These are phyloP conservation scores for Sporothrix humicola DNA, from an alignment of 2,329 filamentous ascomycete species.

Conservation along the genomic window DNA sequence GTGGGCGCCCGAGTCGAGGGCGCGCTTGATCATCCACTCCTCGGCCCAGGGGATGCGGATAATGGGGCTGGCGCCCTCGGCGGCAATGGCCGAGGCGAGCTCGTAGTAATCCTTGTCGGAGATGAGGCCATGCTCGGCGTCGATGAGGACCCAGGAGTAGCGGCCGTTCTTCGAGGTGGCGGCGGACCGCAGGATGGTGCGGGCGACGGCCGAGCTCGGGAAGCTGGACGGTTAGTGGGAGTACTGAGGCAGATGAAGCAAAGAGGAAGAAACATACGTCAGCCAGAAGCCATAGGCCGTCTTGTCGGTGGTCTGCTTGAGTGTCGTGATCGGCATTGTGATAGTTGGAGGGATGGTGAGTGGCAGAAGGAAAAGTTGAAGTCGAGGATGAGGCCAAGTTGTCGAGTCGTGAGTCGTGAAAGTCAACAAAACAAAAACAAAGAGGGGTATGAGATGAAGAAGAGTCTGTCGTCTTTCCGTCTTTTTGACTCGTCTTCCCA, in stretches of 20 bases:
- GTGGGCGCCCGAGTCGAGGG: constrained; percentile 64
- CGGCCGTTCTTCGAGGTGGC: constrained; percentile 28
- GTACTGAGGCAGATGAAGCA: neutral
- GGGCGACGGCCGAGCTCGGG: constrained; percentile 35
- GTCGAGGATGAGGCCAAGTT: neutral
- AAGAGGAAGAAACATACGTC: constrained; percentile 32
- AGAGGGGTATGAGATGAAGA: neutral
- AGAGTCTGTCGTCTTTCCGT: no score
- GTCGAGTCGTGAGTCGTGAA: neutral
- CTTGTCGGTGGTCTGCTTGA: constrained; percentile 23
- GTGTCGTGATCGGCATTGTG: constrained; percentile 32
- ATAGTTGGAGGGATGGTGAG: neutral
- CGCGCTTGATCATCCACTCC: constrained; percentile 67
- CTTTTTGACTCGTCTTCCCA: neutral
- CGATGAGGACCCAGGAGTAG: constrained; percentile 47
- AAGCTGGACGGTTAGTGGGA: constrained; percentile 30
- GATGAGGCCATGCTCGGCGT: constrained; percentile 50
- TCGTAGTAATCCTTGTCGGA: constrained; percentile 48
- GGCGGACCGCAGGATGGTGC: constrained; percentile 37
- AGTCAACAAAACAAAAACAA: neutral
- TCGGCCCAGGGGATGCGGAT: constrained; percentile 61
- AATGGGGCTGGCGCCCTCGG: constrained; percentile 49
- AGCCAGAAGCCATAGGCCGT: constrained; percentile 38
- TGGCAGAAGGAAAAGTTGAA: neutral
- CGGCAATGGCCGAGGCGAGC: constrained; percentile 46